Evolutionary conservation across 805 yeast genomes (phyloP), one percentile per base, ranked within the genome.

Genomic region (Candida golubevii): DNA sequence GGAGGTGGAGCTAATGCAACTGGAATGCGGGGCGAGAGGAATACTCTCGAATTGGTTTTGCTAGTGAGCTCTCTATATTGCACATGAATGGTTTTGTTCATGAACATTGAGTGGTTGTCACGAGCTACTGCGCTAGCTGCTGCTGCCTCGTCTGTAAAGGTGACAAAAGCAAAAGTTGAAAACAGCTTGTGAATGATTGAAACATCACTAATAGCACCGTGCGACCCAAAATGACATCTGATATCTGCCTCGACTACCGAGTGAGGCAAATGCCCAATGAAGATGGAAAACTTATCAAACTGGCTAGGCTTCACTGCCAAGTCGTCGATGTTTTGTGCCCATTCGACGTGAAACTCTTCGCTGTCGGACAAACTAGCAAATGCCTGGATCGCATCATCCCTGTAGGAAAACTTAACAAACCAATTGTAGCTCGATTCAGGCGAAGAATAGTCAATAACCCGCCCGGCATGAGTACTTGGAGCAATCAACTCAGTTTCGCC

Each of bases 351-450:
- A 75, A 80, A 80, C n/a, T 66, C 63, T 7, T 71, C 65, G 37
- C 75, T 75, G 11, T 75, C 71, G 51, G 83, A 75, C 48, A 84
- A 68, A 54, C 75, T 77, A 3, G 93, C 89, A 68, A 78, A 88
- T 0, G 95, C 95, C 56, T 85, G 75, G 36, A 87, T 85, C 10
- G 96, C 96, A 62, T 88, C 96, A 60, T 86, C 95, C 37, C 96
- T 77, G 60, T 77, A 87, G 1, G 81, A 85, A 66, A 81, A 88
- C 57, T 85, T 84, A 50, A 82, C 77, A 58, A 82, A 87, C 95
- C 95, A 88, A 39, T 63, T 67, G 36, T 66, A 56, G 49, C 59
- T 45, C 51, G 64, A 45, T 6, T 36, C 42, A 6, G 41, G 45
- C 9, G 42, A 36, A 13, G 49, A 49, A 2, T 46, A 37, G 14